Evolutionary conservation across 306 rosid species (phyloP).

Genomic region (Vachellia pachyceras): DNA sequence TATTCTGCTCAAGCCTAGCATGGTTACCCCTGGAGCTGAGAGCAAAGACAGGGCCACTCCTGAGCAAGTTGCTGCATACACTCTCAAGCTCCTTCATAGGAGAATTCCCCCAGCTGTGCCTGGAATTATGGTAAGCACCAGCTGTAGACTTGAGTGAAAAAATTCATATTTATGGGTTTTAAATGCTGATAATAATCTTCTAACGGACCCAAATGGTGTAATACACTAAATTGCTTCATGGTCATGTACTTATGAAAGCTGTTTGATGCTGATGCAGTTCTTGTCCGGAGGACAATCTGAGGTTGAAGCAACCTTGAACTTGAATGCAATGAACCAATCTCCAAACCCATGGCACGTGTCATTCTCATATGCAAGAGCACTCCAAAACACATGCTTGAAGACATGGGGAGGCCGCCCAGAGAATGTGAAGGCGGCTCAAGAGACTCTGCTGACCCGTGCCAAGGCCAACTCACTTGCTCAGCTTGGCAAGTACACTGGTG

Average conservation of each 20-base stretch:
- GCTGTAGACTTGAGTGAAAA: background rate
- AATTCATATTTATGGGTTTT: background rate
- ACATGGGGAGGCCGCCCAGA: constrained; percentile 93
- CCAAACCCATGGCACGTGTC: constrained; percentile 99
- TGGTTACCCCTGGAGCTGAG: constrained; percentile 99
- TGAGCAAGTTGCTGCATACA: constrained; percentile 71
- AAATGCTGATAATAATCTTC: background rate
- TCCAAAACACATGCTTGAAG: constrained; percentile 90
- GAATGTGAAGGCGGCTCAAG: constrained; percentile 91
- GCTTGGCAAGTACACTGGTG: constrained; percentile 92
- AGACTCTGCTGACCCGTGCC: constrained; percentile 73
- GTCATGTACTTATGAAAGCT: constrained; percentile 22
- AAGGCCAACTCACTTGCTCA: constrained; percentile 94
- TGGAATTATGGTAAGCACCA: constrained; percentile 82
- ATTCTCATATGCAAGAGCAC: constrained; percentile 97
- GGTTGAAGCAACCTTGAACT: constrained; percentile 92
- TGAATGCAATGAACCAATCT: constrained; percentile 79
- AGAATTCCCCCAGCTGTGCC: constrained; percentile 97
- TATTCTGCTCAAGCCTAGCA: constrained; percentile 96
- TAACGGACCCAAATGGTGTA: background rate
- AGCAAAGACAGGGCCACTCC: constrained; percentile 82
- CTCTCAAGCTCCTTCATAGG: constrained; percentile 82
- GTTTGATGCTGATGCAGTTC: constrained; percentile 56
- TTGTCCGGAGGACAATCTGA: constrained; percentile 99
- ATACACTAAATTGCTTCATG: background rate